Conservation (phyloP, 2,329 filamentous ascomycete species). For the Fusarium metavorans region DNA sequence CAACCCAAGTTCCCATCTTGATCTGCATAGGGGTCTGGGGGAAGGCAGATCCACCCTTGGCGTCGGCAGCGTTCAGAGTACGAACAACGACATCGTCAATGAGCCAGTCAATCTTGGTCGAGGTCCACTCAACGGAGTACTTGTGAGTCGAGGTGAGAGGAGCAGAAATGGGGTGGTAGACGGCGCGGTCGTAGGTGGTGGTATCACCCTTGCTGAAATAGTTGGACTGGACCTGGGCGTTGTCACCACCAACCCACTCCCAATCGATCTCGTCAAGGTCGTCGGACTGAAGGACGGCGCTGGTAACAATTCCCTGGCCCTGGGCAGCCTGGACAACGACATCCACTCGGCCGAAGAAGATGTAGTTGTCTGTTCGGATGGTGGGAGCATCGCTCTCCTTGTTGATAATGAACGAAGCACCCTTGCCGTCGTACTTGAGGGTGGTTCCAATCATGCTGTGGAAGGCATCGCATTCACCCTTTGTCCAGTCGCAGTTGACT, state of each 20-base stretch:
- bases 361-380: conserved; percentile 84
- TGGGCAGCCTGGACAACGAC: conserved; percentile 82
- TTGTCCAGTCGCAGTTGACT: conserved; percentile 78
- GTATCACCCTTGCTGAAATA: conserved; percentile 84
- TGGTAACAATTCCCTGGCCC: conserved; percentile 89
- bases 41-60: conserved; percentile 68
- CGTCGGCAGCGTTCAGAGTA: conserved; percentile 70
- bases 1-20: conserved; percentile 77
- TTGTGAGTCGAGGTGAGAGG: conserved; percentile 72
- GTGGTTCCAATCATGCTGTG: conserved; percentile 59
- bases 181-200: conserved; percentile 77
- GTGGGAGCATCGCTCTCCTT: conserved; percentile 75
- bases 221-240: conserved; percentile 84
- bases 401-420: conserved; percentile 75
- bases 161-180: conserved; percentile 68
- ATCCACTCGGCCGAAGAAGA: conserved; percentile 95
- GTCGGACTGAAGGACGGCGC: conserved; percentile 89
- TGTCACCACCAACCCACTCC: conserved; percentile 89
- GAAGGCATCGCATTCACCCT: conserved; percentile 73
- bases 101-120: conserved; percentile 71
- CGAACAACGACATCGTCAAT: conserved; percentile 73
- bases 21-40: conserved; percentile 81
- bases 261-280: conserved; percentile 90
- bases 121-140: conserved; percentile 77
- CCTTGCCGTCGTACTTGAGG: conserved; percentile 61